Evolutionary conservation across 1,139 yeast genomes (phyloP).

Genomic region (Wickerhamomyces sp.): DNA sequence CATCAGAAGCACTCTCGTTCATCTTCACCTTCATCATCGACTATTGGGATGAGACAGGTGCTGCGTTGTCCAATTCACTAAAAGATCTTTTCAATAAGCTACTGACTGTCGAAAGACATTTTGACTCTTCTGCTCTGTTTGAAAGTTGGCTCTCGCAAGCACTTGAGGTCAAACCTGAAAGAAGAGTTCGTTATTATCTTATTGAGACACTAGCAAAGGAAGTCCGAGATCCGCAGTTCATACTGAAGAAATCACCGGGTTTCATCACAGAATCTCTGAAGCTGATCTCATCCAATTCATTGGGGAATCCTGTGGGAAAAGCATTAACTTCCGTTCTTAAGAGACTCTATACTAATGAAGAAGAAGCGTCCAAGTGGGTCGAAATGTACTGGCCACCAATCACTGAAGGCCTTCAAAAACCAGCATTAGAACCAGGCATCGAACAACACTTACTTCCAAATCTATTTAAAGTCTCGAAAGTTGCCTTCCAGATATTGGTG

Average conservation of each 20-base stretch:
- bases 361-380: conserved; percentile 21
- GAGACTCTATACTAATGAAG: conserved; percentile 27
- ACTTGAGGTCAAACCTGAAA: conserved; percentile 39
- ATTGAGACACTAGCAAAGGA: conserved; percentile 51
- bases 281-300: conserved; percentile 49
- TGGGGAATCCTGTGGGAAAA: conserved; percentile 67
- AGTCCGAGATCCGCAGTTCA: conserved; percentile 31
- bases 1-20: conserved; percentile 27
- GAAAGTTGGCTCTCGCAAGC: conserved; percentile 41
- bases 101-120: conserved; percentile 32
- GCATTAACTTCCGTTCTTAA: conserved; percentile 45
- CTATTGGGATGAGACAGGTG: conserved; percentile 66
- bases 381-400: conserved; percentile 41
- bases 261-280: conserved; percentile 43
- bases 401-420: conserved; percentile 46
- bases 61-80: conserved; percentile 65
- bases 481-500: conserved; percentile 36
- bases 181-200: conserved; percentile 56
- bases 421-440: conserved; percentile 40
- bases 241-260: conserved; percentile 38
- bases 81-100: conserved; percentile 53
- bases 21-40: conserved; percentile 56
- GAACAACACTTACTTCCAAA: conserved; percentile 59
- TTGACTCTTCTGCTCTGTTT: conserved; percentile 27
- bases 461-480: conserved; percentile 48